These are phyloP conservation scores for Vaccinium vitisidaea DNA, from an alignment of 148 eudicot species.

Conservation along the genomic window DNA sequence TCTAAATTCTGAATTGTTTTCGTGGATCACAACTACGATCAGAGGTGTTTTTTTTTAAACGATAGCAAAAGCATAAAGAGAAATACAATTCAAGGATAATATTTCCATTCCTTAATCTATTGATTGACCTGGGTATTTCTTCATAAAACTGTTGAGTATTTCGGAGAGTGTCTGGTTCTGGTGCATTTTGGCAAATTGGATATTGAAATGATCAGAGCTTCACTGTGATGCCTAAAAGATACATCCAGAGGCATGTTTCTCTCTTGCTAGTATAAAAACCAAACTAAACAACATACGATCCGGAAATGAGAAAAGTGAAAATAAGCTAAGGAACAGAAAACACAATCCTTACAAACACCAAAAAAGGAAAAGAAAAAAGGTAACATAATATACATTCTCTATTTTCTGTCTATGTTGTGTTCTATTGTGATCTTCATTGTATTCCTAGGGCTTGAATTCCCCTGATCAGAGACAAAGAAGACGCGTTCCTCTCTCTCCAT, in stretches of 20 bases:
- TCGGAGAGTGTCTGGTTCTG: background rate
- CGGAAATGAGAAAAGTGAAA: background rate
- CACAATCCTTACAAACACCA: background rate
- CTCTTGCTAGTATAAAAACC: background rate
- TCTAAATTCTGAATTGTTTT: background rate
- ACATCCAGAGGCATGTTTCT: background rate
- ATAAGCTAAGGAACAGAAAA: background rate
- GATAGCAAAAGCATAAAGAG: too few relatives aligned
- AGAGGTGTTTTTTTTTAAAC: background rate
- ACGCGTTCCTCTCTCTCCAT: constrained; percentile 69
- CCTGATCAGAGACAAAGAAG: constrained; percentile 57
- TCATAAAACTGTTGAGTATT: background rate
- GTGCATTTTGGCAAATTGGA: background rate
- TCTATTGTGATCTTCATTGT: constrained; percentile 38
- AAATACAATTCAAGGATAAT: too few relatives aligned
- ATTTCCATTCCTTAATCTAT: background rate
- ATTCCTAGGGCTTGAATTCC: constrained; percentile 88
- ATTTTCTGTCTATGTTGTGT: background rate
- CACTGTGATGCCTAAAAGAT: background rate
- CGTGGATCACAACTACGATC: background rate
- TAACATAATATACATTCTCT: background rate
- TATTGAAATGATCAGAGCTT: constrained; percentile 8
- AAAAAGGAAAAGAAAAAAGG: background rate
- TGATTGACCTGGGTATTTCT: background rate
- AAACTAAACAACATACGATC: background rate